Conservation (phyloP, 768 basidiomycete species). For the Roridomyces roridus region DNA sequence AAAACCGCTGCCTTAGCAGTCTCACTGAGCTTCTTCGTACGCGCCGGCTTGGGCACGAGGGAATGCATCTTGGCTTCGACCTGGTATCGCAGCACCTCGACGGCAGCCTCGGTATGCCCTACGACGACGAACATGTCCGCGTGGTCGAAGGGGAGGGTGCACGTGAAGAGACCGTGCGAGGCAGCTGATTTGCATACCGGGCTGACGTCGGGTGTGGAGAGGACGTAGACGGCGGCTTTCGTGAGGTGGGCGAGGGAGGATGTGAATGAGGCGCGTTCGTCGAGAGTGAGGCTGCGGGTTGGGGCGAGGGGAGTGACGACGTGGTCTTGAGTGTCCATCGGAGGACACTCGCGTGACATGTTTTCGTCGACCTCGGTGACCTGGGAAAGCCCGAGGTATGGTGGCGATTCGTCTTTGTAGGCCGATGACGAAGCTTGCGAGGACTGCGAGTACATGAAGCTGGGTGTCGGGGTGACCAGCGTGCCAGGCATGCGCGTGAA, state of each 20-base stretch:
- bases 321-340: neutral
- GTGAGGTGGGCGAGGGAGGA: conserved; percentile 48
- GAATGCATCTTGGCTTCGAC: conserved; percentile 25
- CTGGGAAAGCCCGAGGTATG: conserved; percentile 12
- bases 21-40: neutral
- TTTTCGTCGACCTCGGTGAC: neutral
- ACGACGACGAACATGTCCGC: conserved; percentile 19
- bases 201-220: conserved; percentile 52
- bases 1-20: conserved; percentile 11
- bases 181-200: conserved; percentile 46
- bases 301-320: conserved; percentile 39
- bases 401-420: conserved; percentile 20
- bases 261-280: conserved; percentile 59
- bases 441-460: conserved; percentile 33
- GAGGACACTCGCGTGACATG: neutral
- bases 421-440: conserved; percentile 10
- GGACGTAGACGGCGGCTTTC: conserved; percentile 54
- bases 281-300: conserved; percentile 55
- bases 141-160: conserved; percentile 39
- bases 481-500: conserved; percentile 62
- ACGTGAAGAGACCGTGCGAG: conserved; percentile 49
- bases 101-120: conserved; percentile 16
- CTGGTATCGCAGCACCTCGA: conserved; percentile 20
- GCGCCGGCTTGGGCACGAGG: conserved; percentile 16
- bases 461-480: conserved; percentile 54